Conservation (phyloP, 805 yeast genomes). For the Danielia reshetovae region DNA sequence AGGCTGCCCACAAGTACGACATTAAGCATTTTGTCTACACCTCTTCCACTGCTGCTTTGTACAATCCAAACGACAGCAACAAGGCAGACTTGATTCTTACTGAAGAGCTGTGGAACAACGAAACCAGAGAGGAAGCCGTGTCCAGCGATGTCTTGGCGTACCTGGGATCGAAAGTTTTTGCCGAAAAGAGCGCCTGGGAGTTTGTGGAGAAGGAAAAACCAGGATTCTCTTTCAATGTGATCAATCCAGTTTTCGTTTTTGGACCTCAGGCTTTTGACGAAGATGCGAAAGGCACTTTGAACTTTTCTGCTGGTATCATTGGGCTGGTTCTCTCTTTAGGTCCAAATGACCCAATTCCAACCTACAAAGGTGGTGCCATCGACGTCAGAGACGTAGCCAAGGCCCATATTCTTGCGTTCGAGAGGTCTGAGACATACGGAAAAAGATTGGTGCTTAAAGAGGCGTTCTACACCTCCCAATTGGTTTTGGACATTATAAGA, state of each 20-base stretch:
- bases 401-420: slow-evolving; percentile 15
- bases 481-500: slow-evolving; percentile 18
- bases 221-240: slow-evolving; percentile 35
- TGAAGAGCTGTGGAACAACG: slow-evolving; percentile 44
- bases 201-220: slow-evolving; percentile 39
- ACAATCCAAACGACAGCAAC: too few species aligned
- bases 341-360: too few species aligned
- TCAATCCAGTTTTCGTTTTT: slow-evolving; percentile 43
- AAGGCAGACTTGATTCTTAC: background rate
- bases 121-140: slow-evolving; percentile 42
- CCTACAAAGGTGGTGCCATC: slow-evolving; percentile 4
- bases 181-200: slow-evolving; percentile 41
- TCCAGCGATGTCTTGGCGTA: slow-evolving; percentile 2
- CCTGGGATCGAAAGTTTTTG: slow-evolving; percentile 6
- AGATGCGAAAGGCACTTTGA: slow-evolving; percentile 19
- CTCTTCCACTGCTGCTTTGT: slow-evolving; percentile 12
- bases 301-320: slow-evolving; percentile 21
- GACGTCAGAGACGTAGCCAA: slow-evolving; percentile 24
- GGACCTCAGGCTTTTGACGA: slow-evolving; percentile 50
- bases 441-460: slow-evolving; percentile 16
- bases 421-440: slow-evolving; percentile 16
- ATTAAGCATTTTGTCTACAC: slow-evolving; percentile 10
- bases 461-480: slow-evolving; percentile 17
- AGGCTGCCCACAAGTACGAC: too few species aligned
- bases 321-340: slow-evolving; percentile 1